Base-by-base conservation (phyloP, 1,284 basidiomycete species). In the Trichosporon sp. region DNA sequence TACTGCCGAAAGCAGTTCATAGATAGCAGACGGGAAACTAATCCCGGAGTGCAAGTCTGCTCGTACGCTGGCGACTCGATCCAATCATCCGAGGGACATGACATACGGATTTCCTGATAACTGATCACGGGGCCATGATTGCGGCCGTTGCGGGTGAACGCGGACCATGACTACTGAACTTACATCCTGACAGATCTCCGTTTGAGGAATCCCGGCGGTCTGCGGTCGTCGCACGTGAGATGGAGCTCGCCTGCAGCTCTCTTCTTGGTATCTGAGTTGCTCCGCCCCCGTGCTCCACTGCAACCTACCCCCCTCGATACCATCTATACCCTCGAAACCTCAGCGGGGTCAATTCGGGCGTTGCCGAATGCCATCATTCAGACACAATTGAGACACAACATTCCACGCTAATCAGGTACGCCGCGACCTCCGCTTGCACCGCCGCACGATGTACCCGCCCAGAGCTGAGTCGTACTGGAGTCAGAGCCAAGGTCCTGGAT, bases 361-460 rank as follows among this genome's bases (percentile, higher is more conserved):
- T 44, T 21, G 16, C 40, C 40, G 40, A n/a, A n/a, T n/a, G n/a
- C n/a, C n/a, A n/a, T n/a, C n/a, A n/a, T n/a, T n/a, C n/a, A n/a
- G n/a, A n/a, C n/a, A n/a, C n/a, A n/a, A 54, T 54, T 9, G 13
- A n/a, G 14, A 29, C 14, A 31, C 49, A 7, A 54, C 49, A 54
- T 54, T 54, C 49, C 49, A 27, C 27, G 49, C 49, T 54, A 29
- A 54, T 54, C 49, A 54, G 49, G 49, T 54, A 54, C 49, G 13
- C 16, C 4, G 25, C 16, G n/a, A 11, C 32, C 14, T 44, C 7
- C 40, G 40, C 40, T 21, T 44, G 40, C 40, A 44, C 40, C 40
- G 40, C 40, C 40, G 40, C 40, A 44, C n/a, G 40, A 44, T 9
- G 23, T n/a, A 2, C 40, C 19, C 40, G 40, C 40, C 16, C 16